Evolutionary conservation across 805 yeast species (phyloP).

Genomic region (Saccharomycopsis schoenii): DNA sequence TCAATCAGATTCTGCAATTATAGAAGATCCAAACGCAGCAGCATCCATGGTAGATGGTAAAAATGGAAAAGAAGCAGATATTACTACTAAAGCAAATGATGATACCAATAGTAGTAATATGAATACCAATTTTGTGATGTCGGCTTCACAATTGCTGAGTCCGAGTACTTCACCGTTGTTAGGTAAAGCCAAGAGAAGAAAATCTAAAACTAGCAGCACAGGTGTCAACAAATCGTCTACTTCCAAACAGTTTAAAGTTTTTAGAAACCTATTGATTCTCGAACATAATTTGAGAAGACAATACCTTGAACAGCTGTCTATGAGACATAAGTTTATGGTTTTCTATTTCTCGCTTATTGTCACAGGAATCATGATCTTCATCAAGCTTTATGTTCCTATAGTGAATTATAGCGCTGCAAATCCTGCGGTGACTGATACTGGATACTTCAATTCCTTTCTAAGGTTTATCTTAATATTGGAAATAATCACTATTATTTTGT

Average conservation of each 20-base stretch:
- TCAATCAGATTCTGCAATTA: background rate
- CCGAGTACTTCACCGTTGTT: background rate
- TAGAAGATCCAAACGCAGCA: background rate
- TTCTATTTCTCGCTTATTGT: conserved; percentile 34
- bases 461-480: conserved; percentile 52
- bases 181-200: background rate
- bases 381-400: conserved; percentile 26
- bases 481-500: conserved; percentile 59
- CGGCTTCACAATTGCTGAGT: background rate
- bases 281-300: conserved; percentile 84
- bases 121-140: too few relatives aligned
- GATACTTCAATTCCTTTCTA: conserved; percentile 20
- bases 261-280: conserved; percentile 68
- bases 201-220: background rate
- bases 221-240: background rate
- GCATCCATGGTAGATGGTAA: background rate
- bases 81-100: background rate
- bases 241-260: conserved; percentile 38
- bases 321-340: conserved; percentile 39
- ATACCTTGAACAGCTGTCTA: conserved; percentile 55
- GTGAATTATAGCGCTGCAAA: background rate
- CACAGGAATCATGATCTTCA: conserved; percentile 30
- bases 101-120: too few relatives aligned
- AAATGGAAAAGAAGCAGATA: background rate
- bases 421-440: background rate